phyloP scores from a whole-genome alignment of 2,329 filamentous ascomycete species.

The Mollisiaceae sp. region DNA sequence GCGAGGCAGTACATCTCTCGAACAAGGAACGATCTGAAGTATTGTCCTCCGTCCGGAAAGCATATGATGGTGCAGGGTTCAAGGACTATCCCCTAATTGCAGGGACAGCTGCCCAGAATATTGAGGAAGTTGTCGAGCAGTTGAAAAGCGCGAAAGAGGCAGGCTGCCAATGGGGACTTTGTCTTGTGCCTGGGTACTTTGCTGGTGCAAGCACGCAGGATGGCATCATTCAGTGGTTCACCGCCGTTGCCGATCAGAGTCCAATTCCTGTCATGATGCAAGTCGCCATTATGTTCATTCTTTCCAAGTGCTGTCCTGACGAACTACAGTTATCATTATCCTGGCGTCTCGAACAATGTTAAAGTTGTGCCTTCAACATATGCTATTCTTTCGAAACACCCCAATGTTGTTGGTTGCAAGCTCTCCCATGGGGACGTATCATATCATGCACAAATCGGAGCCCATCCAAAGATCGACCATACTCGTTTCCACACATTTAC shows the following conservation, averaged over 20 bases:
- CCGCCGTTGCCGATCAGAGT: conserved; percentile 62
- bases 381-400: conserved; percentile 60
- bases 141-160: conserved; percentile 55
- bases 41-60: conserved; percentile 58
- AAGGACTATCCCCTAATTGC: conserved; percentile 64
- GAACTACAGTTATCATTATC: conserved; percentile 55
- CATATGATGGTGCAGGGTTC: conserved; percentile 59
- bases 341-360: conserved; percentile 70
- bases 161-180: conserved; percentile 65
- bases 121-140: conserved; percentile 61
- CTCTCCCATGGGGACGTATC: conserved; percentile 71
- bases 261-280: conserved; percentile 65
- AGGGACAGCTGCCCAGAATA: conserved; percentile 60
- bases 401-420: conserved; percentile 73
- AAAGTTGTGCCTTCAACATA: conserved; percentile 63
- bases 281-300: conserved; percentile 20
- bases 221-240: conserved; percentile 65
- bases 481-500: conserved; percentile 65
- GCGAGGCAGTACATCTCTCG: conserved; percentile 66
- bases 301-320: neutral
- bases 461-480: conserved; percentile 63
- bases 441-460: conserved; percentile 65
- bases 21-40: conserved; percentile 60
- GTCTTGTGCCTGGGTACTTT: conserved; percentile 70
- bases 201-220: conserved; percentile 61